Percentiles rank a stretch among this genome's conserved stretches.
Evolutionary conservation across 371 early-diverging fungal genomes (phyloP).

Genomic region (Basidiobolus meristosporus): DNA sequence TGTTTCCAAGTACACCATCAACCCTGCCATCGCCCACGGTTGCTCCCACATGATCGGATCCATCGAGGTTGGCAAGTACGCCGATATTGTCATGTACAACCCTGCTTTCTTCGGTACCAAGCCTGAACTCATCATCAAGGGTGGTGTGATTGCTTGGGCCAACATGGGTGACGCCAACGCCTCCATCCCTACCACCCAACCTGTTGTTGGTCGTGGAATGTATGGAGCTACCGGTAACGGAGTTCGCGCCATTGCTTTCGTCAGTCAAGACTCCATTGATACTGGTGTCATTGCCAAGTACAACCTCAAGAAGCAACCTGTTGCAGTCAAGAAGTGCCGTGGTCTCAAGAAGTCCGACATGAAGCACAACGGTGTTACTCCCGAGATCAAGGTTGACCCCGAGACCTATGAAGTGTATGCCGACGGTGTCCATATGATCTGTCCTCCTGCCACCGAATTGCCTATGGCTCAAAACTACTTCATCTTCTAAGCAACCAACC

Average conservation of each 20-base stretch:
- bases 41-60: constrained; percentile 75
- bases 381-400: constrained; percentile 66
- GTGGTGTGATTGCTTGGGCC: constrained; percentile 63
- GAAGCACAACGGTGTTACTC: constrained; percentile 58
- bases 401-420: constrained; percentile 74
- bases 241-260: constrained; percentile 47
- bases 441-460: constrained; percentile 32
- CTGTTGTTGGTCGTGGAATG: constrained; percentile 65
- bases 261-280: constrained; percentile 51
- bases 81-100: constrained; percentile 70
- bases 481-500: not conserved
- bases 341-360: constrained; percentile 62
- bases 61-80: constrained; percentile 78
- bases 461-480: not conserved
- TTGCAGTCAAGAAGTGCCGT: constrained; percentile 56
- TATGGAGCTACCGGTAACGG: constrained; percentile 46
- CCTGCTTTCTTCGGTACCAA: constrained; percentile 79
- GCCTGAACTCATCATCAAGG: constrained; percentile 67
- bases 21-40: constrained; percentile 83
- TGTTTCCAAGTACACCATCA: constrained; percentile 89
- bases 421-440: constrained; percentile 35
- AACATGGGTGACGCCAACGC: constrained; percentile 83
- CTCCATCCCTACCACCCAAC: constrained; percentile 80
- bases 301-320: constrained; percentile 40
- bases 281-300: constrained; percentile 27